These are phyloP conservation scores for Nemania sp. DNA, from an alignment of 2,329 filamentous ascomycete species.

Conservation along the genomic window DNA sequence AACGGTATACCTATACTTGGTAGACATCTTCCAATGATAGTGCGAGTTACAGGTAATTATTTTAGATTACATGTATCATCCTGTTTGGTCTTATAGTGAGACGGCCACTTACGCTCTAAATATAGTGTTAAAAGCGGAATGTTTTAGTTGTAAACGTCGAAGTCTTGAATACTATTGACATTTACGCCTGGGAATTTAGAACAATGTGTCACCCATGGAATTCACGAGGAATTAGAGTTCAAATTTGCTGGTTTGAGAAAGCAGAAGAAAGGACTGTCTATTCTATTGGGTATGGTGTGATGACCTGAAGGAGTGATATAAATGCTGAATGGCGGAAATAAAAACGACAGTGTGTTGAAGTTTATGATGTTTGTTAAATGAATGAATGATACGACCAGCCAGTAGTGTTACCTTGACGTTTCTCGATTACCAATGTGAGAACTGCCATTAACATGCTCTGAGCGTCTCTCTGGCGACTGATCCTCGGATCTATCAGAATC, in stretches of 20 bases:
- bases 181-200: neutral
- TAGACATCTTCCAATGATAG: neutral
- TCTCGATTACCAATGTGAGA: neutral
- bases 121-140: neutral
- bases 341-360: neutral
- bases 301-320: conserved; percentile 2
- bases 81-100: neutral
- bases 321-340: conserved; percentile 1
- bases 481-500: neutral
- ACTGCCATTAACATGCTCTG: conserved; percentile 10
- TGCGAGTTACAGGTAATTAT: neutral
- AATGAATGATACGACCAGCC: neutral
- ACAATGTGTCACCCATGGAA: neutral
- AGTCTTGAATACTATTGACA: neutral
- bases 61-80: neutral
- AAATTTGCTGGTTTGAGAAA: neutral
- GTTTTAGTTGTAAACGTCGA: neutral
- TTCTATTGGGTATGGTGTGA: neutral
- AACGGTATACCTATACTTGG: neutral
- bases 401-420: conserved; percentile 3
- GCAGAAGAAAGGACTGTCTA: conserved; percentile 1
- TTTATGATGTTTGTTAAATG: neutral
- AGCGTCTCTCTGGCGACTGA: conserved; percentile 11
- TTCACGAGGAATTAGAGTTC: neutral
- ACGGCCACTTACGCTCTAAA: neutral